Evolutionary conservation across 139 green algal genomes (phyloP).

Genomic region (Chlamydomonas sp.): DNA sequence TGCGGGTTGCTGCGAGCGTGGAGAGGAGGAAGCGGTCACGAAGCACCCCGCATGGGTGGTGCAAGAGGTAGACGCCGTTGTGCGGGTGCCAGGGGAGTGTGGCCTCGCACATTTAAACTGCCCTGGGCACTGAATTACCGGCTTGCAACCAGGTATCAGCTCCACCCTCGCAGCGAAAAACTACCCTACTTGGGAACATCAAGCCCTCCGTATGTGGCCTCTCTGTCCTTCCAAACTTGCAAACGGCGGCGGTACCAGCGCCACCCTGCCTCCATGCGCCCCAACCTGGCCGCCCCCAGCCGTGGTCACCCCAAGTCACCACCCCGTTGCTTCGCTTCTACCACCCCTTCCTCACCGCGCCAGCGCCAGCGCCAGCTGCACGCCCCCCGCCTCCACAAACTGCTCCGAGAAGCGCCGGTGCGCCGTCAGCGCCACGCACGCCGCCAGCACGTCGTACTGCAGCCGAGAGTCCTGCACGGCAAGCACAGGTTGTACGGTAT

Average conservation of each 20-base stretch:
- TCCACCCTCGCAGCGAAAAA: too few relatives aligned
- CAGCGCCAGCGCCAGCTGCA: slow-evolving; percentile 68
- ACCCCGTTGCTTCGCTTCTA: not conserved
- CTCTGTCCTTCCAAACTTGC: too few relatives aligned
- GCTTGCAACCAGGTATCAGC: too few relatives aligned
- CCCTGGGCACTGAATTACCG: too few relatives aligned
- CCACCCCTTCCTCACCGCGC: slow-evolving; percentile 40
- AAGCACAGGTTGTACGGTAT: too few relatives aligned
- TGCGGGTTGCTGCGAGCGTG: slow-evolving; percentile 31
- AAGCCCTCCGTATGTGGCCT: too few relatives aligned
- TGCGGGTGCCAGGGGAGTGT: too few relatives aligned
- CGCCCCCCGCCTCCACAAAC: slow-evolving; percentile 71
- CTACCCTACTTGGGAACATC: too few relatives aligned
- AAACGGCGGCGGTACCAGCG: too few relatives aligned
- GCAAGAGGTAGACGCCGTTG: not conserved
- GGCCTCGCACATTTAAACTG: too few relatives aligned
- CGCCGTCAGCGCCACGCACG: slow-evolving; percentile 68
- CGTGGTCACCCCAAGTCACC: not conserved
- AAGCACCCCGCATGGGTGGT: not conserved
- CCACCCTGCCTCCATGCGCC: too few relatives aligned
- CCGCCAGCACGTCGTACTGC: slow-evolving; percentile 55
- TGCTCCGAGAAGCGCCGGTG: slow-evolving; percentile 71
- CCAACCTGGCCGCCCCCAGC: too few relatives aligned
- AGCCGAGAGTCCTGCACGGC: slow-evolving; percentile 15
- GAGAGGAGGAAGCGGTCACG: not conserved